Conservation (phyloP, 305 asterid genomes). For the Solanum hybrid region DNA sequence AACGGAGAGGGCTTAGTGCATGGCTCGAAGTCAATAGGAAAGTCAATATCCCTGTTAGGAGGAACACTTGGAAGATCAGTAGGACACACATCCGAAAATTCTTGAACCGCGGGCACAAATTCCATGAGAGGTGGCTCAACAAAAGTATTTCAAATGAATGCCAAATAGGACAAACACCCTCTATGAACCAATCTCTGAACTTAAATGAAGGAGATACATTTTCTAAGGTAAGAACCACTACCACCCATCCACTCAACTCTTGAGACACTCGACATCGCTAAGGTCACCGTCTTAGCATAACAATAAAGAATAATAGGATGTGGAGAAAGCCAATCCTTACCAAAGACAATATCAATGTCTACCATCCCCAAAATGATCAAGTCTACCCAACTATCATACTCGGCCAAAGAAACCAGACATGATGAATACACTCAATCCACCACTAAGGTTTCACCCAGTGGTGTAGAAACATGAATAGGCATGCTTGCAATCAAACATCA, state of each 20-base stretch:
- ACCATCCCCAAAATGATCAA: not conserved
- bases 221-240: not conserved
- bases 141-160: too few species aligned
- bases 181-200: not conserved
- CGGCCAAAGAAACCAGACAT: not conserved
- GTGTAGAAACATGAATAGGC: not conserved
- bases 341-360: not conserved
- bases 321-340: not conserved
- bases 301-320: not conserved
- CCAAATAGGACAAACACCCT: not conserved
- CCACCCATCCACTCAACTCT: not conserved
- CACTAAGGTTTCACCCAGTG: not conserved
- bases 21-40: not conserved
- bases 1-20: not conserved
- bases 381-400: not conserved
- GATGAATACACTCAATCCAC: not conserved
- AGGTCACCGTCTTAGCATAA: not conserved
- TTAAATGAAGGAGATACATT: not conserved
- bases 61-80: not conserved
- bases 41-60: not conserved
- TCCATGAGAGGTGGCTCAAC: not conserved
- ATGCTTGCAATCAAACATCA: not conserved
- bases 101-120: not conserved
- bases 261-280: not conserved
- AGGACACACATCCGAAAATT: not conserved